Percentiles rank a stretch among this genome's conserved stretches.
phyloP scores from a whole-genome alignment of 306 rosid genomes.

The Fragaria vesca region DNA sequence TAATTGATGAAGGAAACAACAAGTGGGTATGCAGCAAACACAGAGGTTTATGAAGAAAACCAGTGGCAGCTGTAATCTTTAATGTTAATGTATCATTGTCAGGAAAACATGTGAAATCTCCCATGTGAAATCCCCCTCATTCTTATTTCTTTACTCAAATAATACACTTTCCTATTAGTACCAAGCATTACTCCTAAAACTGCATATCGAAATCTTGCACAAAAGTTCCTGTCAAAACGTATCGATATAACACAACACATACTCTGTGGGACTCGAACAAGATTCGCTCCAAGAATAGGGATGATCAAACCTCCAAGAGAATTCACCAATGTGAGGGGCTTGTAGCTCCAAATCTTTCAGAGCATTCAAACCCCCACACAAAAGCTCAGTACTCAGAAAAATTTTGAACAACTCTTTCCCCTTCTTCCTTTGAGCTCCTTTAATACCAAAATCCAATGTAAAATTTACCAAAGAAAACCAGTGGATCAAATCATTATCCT shows the following conservation, averaged over 20 bases:
- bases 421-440: not conserved
- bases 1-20: constrained; percentile 1
- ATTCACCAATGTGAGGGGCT: constrained; percentile 8
- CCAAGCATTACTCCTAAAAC: not conserved
- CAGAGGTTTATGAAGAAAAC: constrained; percentile 10
- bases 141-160: not conserved
- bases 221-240: not conserved
- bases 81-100: constrained; percentile 6
- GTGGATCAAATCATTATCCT: constrained; percentile 8
- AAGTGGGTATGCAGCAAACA: constrained; percentile 23
- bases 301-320: not conserved
- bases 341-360: constrained; percentile 11
- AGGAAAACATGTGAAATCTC: constrained; percentile 11
- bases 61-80: constrained; percentile 9
- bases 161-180: not conserved
- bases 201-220: constrained; percentile 2
- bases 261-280: not conserved
- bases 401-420: not conserved
- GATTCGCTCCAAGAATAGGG: not conserved
- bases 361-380: constrained; percentile 15
- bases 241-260: not conserved
- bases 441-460: not conserved
- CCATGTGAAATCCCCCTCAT: constrained; percentile 13
- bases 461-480: not conserved
- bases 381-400: not conserved